Base-by-base conservation (phyloP, 768 basidiomycete genomes). In the Xerocomus brunneocitrinus region DNA sequence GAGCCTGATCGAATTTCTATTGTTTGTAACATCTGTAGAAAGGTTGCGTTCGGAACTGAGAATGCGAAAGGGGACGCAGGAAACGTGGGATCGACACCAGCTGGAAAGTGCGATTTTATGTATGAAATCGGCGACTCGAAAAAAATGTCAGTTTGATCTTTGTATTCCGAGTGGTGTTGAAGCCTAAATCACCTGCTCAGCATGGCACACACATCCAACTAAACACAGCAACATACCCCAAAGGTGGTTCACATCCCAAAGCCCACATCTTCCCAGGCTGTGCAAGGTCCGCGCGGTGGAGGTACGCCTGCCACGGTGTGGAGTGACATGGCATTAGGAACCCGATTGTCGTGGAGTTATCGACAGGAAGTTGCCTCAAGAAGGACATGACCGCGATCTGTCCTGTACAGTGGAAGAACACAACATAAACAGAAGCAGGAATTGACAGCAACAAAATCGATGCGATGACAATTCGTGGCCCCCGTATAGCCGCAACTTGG, bases 241-340 rank as follows among this genome's bases (percentile, higher is more conserved):
- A 68, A 0, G 95, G 95, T 2, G 97, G 97, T 64, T 98, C 95
- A 63, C 97, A 99, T 5, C 89, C 87, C 24, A 99, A 67, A 22
- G 88, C 82, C 93, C 95, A 98, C 62, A 87, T 73, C 49, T 73
- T 71, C 8, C 81, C 80, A 2, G 58, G 59, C 12, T 73, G 65
- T 22, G 80, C 81, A 8, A 91, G 76, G 46, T 87, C 78, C 25
- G 74, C 71, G 19, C 82, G 75, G 67, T 98, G 97, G 8, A 98
- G 66, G 68, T 93, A 87, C 2, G 92, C 84, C 63, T 91, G 88
- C 73, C 90, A 93, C 5, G 95, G 95, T 1, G 90, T 91, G 22
- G 95, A 97, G 71, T 99, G 95, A 58, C 97, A 99, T 9, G 97
- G 95, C 90, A 93, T 95, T 22, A 98, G 71, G 62, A 92, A 84